Evolutionary conservation across 192 early-diverging fungal genomes (phyloP).

Genomic region (Coemansia sp.): DNA sequence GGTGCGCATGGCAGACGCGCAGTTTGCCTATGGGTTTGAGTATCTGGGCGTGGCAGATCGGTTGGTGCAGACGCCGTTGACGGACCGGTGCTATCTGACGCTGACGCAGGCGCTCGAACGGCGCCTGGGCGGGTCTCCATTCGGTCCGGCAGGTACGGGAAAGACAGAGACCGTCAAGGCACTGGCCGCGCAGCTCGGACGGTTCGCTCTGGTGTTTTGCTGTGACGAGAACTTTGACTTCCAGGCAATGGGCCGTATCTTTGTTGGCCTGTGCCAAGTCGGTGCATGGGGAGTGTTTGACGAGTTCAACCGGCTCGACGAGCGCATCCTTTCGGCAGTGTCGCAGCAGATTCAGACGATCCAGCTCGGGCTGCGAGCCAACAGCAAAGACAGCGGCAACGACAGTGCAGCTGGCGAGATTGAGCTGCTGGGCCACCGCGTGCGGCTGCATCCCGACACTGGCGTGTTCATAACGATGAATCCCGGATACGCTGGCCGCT

Average conservation of each 20-base stretch:
- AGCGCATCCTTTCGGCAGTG: constrained; percentile 96
- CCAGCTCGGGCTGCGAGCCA: constrained; percentile 82
- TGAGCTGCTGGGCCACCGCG: constrained; percentile 87
- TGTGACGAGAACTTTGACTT: constrained; percentile 99
- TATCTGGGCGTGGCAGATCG: constrained; percentile 97
- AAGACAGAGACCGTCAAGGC: constrained; percentile 99
- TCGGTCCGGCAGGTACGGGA: constrained; percentile 98
- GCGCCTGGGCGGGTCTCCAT: constrained; percentile 93
- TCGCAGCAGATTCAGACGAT: constrained; percentile 99
- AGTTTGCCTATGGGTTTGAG: constrained; percentile 96
- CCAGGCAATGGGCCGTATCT: constrained; percentile 99
- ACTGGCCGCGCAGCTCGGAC: constrained; percentile 88
- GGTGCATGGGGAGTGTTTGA: constrained; percentile 99
- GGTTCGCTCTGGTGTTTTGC: constrained; percentile 98
- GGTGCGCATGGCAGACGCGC: constrained; percentile 91
- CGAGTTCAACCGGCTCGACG: constrained; percentile 99
- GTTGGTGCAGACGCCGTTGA: constrained; percentile 97
- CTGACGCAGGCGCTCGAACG: constrained; percentile 94
- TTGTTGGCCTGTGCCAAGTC: constrained; percentile 97
- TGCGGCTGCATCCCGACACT: constrained; percentile 84
- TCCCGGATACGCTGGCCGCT: constrained; percentile 97
- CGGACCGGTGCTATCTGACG: constrained; percentile 98
- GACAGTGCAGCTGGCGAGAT: constrained; percentile 66
- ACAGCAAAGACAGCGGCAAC: background rate
- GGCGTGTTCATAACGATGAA: constrained; percentile 99